These are phyloP conservation scores for Grosmannia huntii DNA, from an alignment of 2,329 filamentous ascomycete genomes.

Conservation along the genomic window DNA sequence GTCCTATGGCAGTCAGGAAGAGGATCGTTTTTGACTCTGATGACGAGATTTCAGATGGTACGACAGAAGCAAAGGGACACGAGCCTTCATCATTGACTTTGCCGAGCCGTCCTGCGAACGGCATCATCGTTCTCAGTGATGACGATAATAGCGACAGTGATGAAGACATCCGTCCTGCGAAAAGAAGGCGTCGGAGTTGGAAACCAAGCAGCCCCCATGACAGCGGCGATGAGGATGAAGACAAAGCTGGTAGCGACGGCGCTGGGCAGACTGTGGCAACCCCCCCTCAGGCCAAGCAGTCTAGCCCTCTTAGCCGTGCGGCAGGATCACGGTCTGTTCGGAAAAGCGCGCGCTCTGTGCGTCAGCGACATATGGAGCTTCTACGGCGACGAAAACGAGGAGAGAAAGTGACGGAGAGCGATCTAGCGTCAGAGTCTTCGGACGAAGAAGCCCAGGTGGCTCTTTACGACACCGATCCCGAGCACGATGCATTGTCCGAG, in stretches of 20 bases:
- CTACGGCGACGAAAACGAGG: conserved; percentile 18
- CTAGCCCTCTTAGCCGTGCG: neutral
- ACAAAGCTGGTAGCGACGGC: neutral
- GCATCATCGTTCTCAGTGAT: neutral
- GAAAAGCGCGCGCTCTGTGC: conserved; percentile 10
- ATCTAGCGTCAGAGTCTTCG: conserved; percentile 3
- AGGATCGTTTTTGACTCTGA: neutral
- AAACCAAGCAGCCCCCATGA: neutral
- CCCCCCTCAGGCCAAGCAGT: neutral
- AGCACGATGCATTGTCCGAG: conserved; percentile 16
- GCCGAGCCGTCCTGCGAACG: neutral
- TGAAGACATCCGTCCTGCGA: conserved; percentile 6
- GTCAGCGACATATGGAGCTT: conserved; percentile 18
- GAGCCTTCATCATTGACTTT: neutral
- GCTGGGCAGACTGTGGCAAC: neutral
- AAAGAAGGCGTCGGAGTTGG: neutral
- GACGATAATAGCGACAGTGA: neutral
- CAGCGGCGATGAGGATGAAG: neutral
- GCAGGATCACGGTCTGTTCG: conserved; percentile 3
- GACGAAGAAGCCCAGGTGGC: conserved; percentile 11
- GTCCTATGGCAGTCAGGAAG: neutral
- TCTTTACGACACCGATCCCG: conserved; percentile 20
- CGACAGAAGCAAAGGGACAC: neutral
- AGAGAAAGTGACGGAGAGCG: conserved; percentile 15
- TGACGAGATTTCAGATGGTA: neutral